Conservation (phyloP, 1,284 basidiomycete species). For the Schizophyllum amplum region DNA sequence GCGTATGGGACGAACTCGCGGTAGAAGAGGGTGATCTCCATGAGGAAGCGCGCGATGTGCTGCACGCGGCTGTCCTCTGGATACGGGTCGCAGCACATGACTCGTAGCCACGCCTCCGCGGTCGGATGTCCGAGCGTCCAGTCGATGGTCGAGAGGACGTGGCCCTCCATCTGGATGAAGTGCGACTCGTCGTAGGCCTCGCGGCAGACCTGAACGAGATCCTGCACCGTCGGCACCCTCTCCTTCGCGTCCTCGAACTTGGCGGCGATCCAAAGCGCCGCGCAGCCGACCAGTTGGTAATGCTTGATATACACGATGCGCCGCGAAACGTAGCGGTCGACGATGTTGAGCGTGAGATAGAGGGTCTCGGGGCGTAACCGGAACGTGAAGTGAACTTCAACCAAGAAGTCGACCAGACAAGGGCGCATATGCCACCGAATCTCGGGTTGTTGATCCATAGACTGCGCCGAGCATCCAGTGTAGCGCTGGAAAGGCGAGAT, state of each 20-base stretch:
- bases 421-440: constrained; percentile 98
- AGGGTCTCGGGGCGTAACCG: constrained; percentile 96
- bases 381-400: constrained; percentile 97
- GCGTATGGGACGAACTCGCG: constrained; percentile 87
- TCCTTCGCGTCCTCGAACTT: constrained; percentile 99
- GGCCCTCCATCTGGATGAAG: constrained; percentile 96
- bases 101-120: constrained; percentile 92
- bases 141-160: constrained; percentile 92
- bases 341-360: constrained; percentile 97
- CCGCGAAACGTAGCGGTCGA: constrained; percentile 98
- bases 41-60: constrained; percentile 92
- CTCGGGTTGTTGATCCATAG: constrained; percentile 99
- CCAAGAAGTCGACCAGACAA: constrained; percentile 96
- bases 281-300: constrained; percentile 98
- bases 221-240: constrained; percentile 90
- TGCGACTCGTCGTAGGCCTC: constrained; percentile 94
- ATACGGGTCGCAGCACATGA: constrained; percentile 63
- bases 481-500: constrained; percentile 42
- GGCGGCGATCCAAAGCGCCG: constrained; percentile 97
- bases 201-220: constrained; percentile 91
- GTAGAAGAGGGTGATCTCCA: constrained; percentile 98
- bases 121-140: constrained; percentile 98
- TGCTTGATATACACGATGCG: constrained; percentile 99
- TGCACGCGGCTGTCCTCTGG: constrained; percentile 86
- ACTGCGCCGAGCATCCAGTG: constrained; percentile 84